A percentile compares a stretch with the other conserved stretches of the same genome.
phyloP scores from a whole-genome alignment of 2,329 filamentous ascomycete genomes.

The Camptophora hylomeconis region DNA sequence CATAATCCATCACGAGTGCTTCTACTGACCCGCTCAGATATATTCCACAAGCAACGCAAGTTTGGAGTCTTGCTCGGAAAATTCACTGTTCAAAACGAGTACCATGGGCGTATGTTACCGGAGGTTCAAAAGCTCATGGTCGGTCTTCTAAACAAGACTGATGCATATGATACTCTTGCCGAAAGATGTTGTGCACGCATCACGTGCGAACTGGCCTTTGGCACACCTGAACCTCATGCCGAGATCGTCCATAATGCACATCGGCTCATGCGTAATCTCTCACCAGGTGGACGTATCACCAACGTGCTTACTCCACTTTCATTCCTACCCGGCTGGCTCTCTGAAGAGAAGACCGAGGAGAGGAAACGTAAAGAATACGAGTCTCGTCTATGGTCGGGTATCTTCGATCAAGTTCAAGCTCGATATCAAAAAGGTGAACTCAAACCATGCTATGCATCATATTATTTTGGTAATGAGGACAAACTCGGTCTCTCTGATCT shows the following conservation, averaged over 20 bases:
- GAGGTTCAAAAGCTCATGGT: constrained; percentile 1
- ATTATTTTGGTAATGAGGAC: constrained; percentile 2
- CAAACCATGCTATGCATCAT: constrained; percentile 1
- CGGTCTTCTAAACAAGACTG: not conserved
- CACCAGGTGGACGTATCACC: constrained; percentile 3
- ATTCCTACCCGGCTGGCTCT: not conserved
- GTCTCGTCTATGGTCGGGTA: constrained; percentile 1
- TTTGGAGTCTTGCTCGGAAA: constrained; percentile 1
- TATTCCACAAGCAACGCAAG: constrained; percentile 1
- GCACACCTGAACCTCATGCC: constrained; percentile 2
- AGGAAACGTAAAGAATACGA: not conserved
- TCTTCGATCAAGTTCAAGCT: constrained; percentile 1
- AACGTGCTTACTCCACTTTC: constrained; percentile 2
- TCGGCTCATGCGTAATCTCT: constrained; percentile 4
- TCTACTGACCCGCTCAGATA: too few relatives aligned
- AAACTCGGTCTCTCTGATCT: constrained; percentile 2
- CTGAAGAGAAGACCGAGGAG: constrained; percentile 1
- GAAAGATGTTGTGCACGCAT: constrained; percentile 2
- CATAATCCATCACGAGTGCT: too few relatives aligned
- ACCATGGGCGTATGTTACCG: constrained; percentile 4
- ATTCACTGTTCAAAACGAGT: constrained; percentile 1
- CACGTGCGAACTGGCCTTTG: constrained; percentile 1
- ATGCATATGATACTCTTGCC: constrained; percentile 1
- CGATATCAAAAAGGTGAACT: constrained; percentile 2
- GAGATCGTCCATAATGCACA: constrained; percentile 1